Conservation (phyloP, 2,329 filamentous ascomycete species). For the Lasiodiplodia sp. region DNA sequence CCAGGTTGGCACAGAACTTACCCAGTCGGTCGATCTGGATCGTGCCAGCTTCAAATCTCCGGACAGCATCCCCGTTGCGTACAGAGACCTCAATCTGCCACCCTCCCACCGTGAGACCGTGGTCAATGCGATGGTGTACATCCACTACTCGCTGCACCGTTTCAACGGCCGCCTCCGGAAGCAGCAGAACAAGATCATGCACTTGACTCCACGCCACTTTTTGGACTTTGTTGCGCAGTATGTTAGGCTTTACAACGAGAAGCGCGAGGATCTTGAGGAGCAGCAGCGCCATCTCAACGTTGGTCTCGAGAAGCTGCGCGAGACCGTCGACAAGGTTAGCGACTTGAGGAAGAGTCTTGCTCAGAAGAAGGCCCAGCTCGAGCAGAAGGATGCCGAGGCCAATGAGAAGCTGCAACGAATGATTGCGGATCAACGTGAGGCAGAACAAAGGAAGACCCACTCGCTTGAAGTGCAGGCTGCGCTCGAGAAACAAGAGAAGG, state of each 20-base stretch:
- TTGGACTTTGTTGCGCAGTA: slow-evolving; percentile 98
- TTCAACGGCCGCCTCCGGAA: slow-evolving; percentile 89
- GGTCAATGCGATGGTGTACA: slow-evolving; percentile 98
- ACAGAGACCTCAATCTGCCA: slow-evolving; percentile 82
- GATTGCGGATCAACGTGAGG: slow-evolving; percentile 94
- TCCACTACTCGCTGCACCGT: slow-evolving; percentile 90
- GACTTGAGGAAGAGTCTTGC: slow-evolving; percentile 90
- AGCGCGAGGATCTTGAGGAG: slow-evolving; percentile 97
- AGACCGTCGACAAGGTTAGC: slow-evolving; percentile 96
- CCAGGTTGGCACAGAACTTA: slow-evolving; percentile 95
- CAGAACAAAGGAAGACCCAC: slow-evolving; percentile 86
- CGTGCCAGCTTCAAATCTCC: slow-evolving; percentile 84
- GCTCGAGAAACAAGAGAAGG: slow-evolving; percentile 86
- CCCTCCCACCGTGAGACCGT: slow-evolving; percentile 90
- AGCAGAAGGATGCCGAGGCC: slow-evolving; percentile 92
- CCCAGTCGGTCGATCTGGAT: slow-evolving; percentile 94
- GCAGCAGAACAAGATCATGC: slow-evolving; percentile 91
- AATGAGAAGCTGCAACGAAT: slow-evolving; percentile 98
- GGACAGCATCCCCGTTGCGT: slow-evolving; percentile 91
- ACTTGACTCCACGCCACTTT: slow-evolving; percentile 95
- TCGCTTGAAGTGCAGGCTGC: slow-evolving; percentile 89
- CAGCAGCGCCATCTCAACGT: slow-evolving; percentile 98
- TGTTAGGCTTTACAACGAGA: slow-evolving; percentile 96
- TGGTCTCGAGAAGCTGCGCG: slow-evolving; percentile 93
- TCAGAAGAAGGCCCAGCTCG: slow-evolving; percentile 91